These are phyloP conservation scores for Xylaria telfairii DNA, from an alignment of 495 filamentous ascomycete species.

Conservation along the genomic window DNA sequence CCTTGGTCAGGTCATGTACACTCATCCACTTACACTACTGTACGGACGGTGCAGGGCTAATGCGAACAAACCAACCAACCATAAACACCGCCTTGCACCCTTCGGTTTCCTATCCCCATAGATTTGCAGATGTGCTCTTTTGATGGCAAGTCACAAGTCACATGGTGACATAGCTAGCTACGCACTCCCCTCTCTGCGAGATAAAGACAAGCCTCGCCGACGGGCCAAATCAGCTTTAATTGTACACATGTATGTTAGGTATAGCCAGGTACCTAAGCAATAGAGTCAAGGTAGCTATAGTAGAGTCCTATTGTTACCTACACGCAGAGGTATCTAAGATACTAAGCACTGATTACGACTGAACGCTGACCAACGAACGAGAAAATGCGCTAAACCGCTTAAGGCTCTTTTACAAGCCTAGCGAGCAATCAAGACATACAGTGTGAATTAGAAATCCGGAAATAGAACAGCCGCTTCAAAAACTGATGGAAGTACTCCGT, in stretches of 20 bases:
- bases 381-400: not conserved
- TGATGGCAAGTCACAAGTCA: not conserved
- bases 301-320: too few relatives aligned
- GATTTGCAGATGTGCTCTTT: not conserved
- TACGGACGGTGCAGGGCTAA: not conserved
- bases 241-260: not conserved
- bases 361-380: not conserved
- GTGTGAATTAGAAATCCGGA: not conserved
- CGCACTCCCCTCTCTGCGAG: not conserved
- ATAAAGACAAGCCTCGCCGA: not conserved
- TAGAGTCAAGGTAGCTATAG: not conserved
- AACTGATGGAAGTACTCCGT: not conserved
- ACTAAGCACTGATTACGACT: not conserved
- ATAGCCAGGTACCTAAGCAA: not conserved
- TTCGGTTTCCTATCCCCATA: not conserved
- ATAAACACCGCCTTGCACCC: not conserved
- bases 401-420: not conserved
- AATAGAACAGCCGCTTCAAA: constrained; percentile 5
- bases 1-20: not conserved
- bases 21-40: not conserved
- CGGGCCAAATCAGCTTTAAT: not conserved
- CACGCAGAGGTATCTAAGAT: too few relatives aligned
- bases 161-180: not conserved
- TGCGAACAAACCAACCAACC: constrained; percentile 5
- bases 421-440: not conserved